Percentiles rank a stretch among this genome's conserved stretches.
These are phyloP conservation scores for Neohortaea acidophila DNA, from an alignment of 495 filamentous ascomycete species.

Conservation along the genomic window DNA sequence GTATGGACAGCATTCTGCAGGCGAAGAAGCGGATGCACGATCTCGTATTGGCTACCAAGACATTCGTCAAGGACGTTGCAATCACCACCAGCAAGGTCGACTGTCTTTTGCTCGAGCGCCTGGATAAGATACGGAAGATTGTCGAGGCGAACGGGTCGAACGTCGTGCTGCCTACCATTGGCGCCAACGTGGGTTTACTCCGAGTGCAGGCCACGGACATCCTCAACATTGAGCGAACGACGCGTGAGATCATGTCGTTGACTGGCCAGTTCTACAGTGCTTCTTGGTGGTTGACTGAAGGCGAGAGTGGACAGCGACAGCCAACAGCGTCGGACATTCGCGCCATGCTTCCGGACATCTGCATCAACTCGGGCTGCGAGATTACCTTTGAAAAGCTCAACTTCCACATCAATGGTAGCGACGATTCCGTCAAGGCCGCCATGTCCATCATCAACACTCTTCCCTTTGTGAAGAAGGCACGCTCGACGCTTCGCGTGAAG, in stretches of 20 bases:
- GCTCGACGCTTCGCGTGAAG: constrained; percentile 89
- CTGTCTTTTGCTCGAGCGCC: constrained; percentile 72
- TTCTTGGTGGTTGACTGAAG: constrained; percentile 83
- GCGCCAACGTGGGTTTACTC: constrained; percentile 60
- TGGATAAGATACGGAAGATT: constrained; percentile 94
- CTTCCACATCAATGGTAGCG: constrained; percentile 86
- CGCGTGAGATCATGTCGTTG: constrained; percentile 85
- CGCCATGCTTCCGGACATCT: constrained; percentile 87
- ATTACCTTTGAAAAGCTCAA: constrained; percentile 84
- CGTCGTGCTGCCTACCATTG: constrained; percentile 75
- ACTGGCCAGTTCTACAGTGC: constrained; percentile 96
- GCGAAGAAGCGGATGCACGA: constrained; percentile 85
- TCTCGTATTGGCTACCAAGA: constrained; percentile 55
- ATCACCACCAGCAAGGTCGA: constrained; percentile 83
- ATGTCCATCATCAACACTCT: constrained; percentile 86
- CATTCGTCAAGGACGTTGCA: constrained; percentile 80
- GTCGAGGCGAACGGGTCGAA: constrained; percentile 93
- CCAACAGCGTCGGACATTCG: constrained; percentile 65
- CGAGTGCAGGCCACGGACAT: constrained; percentile 86
- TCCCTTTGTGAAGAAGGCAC: constrained; percentile 69
- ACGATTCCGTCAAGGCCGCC: constrained; percentile 87
- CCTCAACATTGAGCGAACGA: constrained; percentile 81
- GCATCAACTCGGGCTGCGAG: constrained; percentile 87
- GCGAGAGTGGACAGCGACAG: constrained; percentile 52
- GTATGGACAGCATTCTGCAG: constrained; percentile 56